Evolutionary conservation across 2,329 filamentous ascomycete species (phyloP).

Genomic region (Penicillium sp.): DNA sequence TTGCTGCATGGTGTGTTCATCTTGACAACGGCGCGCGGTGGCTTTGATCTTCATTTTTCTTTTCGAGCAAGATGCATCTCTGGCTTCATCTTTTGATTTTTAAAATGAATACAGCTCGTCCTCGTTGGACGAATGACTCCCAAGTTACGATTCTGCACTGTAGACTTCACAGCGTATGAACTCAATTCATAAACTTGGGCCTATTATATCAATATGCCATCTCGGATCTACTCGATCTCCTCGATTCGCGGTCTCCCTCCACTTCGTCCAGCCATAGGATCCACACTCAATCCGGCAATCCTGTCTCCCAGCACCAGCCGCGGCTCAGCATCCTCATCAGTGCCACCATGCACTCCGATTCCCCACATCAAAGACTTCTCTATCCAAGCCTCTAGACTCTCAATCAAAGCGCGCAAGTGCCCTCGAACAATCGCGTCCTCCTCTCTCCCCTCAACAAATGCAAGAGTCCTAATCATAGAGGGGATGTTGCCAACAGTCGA

Average conservation of each 20-base stretch:
- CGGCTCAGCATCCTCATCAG: slow-evolving; percentile 16
- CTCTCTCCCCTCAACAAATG: slow-evolving; percentile 36
- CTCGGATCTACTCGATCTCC: slow-evolving; percentile 36
- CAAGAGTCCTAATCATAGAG: slow-evolving; percentile 33
- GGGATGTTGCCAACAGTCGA: slow-evolving; percentile 37
- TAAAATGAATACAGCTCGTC: too few relatives aligned
- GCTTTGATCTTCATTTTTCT: background rate
- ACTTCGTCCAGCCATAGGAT: slow-evolving; percentile 28
- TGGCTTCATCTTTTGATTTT: too few relatives aligned
- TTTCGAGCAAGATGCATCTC: too few relatives aligned
- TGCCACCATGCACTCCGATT: slow-evolving; percentile 23
- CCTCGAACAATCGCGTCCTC: slow-evolving; percentile 37
- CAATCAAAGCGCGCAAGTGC: slow-evolving; percentile 37
- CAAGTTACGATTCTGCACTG: too few relatives aligned
- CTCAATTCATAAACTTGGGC: background rate
- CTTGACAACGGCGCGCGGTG: background rate
- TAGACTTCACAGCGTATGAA: too few relatives aligned
- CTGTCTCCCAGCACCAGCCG: slow-evolving; percentile 34
- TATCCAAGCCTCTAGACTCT: slow-evolving; percentile 41
- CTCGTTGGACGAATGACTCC: too few relatives aligned
- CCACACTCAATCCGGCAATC: slow-evolving; percentile 36
- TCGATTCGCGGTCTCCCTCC: slow-evolving; percentile 35
- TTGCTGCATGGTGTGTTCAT: background rate
- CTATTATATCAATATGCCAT: background rate
- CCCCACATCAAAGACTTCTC: slow-evolving; percentile 41